A percentile compares a stretch with the other conserved stretches of the same genome.
These are phyloP conservation scores for Yarrowia osloensis DNA, from an alignment of 805 yeast genomes.

Conservation along the genomic window DNA sequence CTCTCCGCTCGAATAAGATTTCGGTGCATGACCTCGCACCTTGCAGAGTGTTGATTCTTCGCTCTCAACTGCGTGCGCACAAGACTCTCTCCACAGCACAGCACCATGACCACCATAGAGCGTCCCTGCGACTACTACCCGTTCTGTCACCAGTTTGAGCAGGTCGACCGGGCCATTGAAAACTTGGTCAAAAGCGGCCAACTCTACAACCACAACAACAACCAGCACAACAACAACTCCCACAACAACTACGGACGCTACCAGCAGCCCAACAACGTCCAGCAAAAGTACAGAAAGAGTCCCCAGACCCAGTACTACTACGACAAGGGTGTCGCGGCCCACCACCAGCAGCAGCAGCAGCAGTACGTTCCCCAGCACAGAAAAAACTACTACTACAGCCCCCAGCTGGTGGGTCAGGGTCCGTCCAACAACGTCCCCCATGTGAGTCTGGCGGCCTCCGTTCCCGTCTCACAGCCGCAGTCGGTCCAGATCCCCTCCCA, in stretches of 20 bases:
- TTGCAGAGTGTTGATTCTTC: constrained; percentile 10
- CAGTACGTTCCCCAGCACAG: neutral
- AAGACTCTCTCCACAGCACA: neutral
- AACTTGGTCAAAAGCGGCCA: constrained; percentile 27
- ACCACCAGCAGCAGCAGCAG: constrained; percentile 14
- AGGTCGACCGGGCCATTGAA: constrained; percentile 29
- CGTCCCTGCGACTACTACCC: constrained; percentile 29
- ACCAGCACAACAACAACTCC: neutral
- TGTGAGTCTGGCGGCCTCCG: neutral
- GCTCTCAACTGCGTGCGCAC: neutral
- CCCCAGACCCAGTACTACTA: constrained; percentile 25
- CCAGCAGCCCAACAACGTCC: constrained; percentile 10
- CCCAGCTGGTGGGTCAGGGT: neutral
- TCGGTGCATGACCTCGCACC: constrained; percentile 12
- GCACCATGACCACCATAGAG: constrained; percentile 15
- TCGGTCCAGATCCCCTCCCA: constrained; percentile 13
- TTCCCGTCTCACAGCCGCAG: neutral
- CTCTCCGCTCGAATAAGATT: constrained; percentile 11
- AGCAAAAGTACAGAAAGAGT: neutral
- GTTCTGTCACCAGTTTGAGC: constrained; percentile 28
- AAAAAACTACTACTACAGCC: constrained; percentile 25
- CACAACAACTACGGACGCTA: constrained; percentile 16
- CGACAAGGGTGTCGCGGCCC: neutral
- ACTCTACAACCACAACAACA: constrained; percentile 3
- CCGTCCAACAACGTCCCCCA: constrained; percentile 2